Conservation (phyloP, 257 asterid species). For the Solanum corneliomulleri region DNA sequence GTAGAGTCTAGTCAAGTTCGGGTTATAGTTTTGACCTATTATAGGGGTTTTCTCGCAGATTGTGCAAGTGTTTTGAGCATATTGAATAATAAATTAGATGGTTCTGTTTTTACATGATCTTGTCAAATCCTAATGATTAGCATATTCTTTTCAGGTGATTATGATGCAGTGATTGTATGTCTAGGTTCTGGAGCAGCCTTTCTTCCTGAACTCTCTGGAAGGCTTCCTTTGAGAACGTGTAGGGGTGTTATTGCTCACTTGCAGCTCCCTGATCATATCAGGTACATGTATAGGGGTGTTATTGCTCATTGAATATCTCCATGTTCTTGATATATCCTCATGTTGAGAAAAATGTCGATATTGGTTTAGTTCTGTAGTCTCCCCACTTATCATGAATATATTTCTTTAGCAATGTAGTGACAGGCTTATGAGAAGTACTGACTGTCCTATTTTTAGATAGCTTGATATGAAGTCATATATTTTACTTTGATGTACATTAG, state of each 20-base stretch:
- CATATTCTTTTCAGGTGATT: slow-evolving; percentile 48
- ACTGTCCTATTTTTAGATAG: neutral
- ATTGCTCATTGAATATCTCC: slow-evolving; percentile 25
- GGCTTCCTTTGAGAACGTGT: slow-evolving; percentile 78
- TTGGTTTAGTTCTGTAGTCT: neutral
- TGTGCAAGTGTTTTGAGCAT: neutral
- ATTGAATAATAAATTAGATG: neutral
- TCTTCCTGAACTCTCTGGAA: slow-evolving; percentile 62
- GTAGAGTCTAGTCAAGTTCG: neutral
- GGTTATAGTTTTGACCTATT: neutral
- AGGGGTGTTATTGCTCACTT: slow-evolving; percentile 71
- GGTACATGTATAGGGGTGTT: slow-evolving; percentile 73
- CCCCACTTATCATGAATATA: neutral
- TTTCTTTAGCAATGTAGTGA: neutral
- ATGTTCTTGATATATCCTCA: neutral
- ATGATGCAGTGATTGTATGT: slow-evolving; percentile 72
- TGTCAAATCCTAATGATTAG: neutral
- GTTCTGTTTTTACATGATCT: neutral
- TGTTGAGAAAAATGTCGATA: neutral
- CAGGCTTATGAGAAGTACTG: neutral
- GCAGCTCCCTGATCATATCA: slow-evolving; percentile 44
- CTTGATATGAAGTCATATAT: neutral
- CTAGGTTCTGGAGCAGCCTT: slow-evolving; percentile 77
- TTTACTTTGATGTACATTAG: neutral
- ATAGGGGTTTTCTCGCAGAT: neutral